Evolutionary conservation across 768 basidiomycete species (phyloP).

Genomic region (Cystobasidium ongulense): DNA sequence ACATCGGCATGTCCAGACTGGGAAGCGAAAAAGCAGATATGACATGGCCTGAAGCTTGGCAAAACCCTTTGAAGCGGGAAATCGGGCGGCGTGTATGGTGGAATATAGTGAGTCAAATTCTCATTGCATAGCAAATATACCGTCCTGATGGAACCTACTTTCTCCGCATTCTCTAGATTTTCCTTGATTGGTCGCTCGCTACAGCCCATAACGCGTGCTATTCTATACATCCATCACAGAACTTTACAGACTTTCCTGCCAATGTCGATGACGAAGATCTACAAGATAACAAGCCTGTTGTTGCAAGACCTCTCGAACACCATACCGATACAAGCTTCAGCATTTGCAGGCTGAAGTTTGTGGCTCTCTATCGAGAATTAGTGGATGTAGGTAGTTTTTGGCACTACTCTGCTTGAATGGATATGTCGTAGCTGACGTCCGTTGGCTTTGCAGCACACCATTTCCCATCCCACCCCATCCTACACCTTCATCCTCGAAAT

Average conservation of each 20-base stretch:
- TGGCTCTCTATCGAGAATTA: constrained; percentile 23
- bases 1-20: constrained; percentile 29
- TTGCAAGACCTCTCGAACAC: constrained; percentile 6
- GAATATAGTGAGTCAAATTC: constrained; percentile 24
- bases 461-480: constrained; percentile 7
- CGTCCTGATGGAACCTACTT: not conserved
- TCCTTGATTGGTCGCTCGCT: constrained; percentile 33
- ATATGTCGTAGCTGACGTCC: not conserved
- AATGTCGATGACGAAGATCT: constrained; percentile 30
- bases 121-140: not conserved
- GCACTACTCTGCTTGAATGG: not conserved
- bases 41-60: constrained; percentile 28
- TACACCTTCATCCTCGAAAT: constrained; percentile 31
- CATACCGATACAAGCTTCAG: constrained; percentile 29
- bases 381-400: constrained; percentile 18
- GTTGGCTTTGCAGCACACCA: not conserved
- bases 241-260: constrained; percentile 22
- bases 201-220: constrained; percentile 27
- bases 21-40: constrained; percentile 4
- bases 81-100: constrained; percentile 33
- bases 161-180: constrained; percentile 12
- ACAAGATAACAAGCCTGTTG: not conserved
- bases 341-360: constrained; percentile 25
- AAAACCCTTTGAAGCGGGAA: constrained; percentile 14
- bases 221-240: constrained; percentile 29